Conservation (phyloP, 768 basidiomycete species). For the Obba rivulosa region DNA sequence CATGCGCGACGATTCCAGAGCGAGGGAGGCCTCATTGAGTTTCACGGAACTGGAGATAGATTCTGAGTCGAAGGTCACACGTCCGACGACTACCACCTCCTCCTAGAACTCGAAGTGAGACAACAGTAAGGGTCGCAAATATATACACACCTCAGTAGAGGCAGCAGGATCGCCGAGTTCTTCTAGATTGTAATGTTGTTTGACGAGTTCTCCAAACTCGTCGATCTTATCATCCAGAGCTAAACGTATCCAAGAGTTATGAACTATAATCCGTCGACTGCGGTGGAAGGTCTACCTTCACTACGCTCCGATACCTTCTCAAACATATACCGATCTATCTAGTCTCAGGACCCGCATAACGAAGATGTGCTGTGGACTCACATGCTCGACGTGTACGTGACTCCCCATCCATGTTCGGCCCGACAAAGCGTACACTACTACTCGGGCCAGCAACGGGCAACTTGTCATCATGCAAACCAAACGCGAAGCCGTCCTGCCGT, state of each 20-base stretch:
- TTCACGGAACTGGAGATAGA: conserved; percentile 48
- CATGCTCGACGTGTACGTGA: conserved; percentile 47
- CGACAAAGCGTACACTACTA: conserved; percentile 24
- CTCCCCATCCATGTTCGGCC: conserved; percentile 24
- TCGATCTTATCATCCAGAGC: conserved; percentile 87
- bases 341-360: background rate
- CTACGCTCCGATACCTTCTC: conserved; percentile 84
- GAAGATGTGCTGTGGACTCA: conserved; percentile 29
- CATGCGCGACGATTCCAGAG: conserved; percentile 80
- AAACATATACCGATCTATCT: conserved; percentile 92
- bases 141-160: conserved; percentile 41
- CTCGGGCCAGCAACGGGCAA: conserved; percentile 20
- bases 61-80: conserved; percentile 51
- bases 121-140: background rate
- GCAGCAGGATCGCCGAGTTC: conserved; percentile 78
- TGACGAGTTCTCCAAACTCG: conserved; percentile 71
- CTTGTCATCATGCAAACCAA: conserved; percentile 7
- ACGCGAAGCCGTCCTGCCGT: conserved; percentile 12
- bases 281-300: conserved; percentile 46
- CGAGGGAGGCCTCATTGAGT: conserved; percentile 67
- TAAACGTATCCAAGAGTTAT: conserved; percentile 21
- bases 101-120: conserved; percentile 24
- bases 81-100: conserved; percentile 23
- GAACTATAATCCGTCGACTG: too few relatives aligned
- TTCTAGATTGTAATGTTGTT: conserved; percentile 59